Conservation (phyloP, 345 rosid genomes). For the Rhodamnia rubescens region DNA sequence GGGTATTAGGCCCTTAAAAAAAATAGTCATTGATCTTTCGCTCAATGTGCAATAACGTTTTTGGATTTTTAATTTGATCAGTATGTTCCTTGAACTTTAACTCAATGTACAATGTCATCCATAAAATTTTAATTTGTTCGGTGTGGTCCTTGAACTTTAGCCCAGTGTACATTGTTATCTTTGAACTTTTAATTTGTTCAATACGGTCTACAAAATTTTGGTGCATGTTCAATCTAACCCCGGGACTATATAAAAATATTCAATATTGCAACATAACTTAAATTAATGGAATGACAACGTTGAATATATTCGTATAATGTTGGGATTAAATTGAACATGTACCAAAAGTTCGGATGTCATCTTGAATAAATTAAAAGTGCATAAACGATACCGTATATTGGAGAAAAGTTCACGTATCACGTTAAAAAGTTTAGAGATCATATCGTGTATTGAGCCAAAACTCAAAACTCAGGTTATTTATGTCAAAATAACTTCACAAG, state of each 20-base stretch:
- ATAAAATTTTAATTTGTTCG: background rate
- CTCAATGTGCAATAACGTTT: accelerated
- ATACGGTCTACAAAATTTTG: no score
- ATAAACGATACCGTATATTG: no score
- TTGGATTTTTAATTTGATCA: background rate
- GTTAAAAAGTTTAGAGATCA: accelerated
- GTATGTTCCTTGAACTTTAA: accelerated
- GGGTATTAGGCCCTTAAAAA: background rate
- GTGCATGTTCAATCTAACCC: no score
- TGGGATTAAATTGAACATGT: background rate
- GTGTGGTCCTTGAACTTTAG: background rate
- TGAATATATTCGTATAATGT: background rate
- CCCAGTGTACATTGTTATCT: accelerated
- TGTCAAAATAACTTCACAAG: no score
- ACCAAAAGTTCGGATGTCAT: accelerated
- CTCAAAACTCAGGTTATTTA: no score
- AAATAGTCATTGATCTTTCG: background rate
- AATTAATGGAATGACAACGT: accelerated
- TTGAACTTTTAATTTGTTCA: background rate
- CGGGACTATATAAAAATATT: no score
- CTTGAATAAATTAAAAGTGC: no score
- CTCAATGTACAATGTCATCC: accelerated
- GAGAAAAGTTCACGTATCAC: accelerated
- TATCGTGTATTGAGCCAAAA: no score
- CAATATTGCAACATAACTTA: accelerated